Percentiles rank a stretch among this genome's conserved stretches.
phyloP scores from a whole-genome alignment of 345 rosid genomes.

The Citrus unshiu region DNA sequence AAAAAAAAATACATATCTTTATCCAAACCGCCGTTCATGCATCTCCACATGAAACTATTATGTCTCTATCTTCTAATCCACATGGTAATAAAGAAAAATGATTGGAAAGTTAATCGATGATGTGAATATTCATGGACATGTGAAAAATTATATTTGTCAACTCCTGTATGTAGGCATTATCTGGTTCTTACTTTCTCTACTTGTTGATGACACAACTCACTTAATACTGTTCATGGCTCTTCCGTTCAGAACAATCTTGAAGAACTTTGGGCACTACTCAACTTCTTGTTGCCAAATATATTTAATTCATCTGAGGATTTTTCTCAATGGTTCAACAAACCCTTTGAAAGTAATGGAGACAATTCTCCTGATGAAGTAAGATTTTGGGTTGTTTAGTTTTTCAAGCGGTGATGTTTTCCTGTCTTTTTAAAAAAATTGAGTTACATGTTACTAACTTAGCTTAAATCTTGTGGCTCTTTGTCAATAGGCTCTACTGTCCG shows the following conservation, averaged over 20 bases:
- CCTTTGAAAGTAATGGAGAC: slow-evolving; percentile 87
- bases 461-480: not conserved
- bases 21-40: not conserved
- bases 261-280: slow-evolving; percentile 92
- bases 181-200: not conserved
- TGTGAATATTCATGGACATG: not conserved
- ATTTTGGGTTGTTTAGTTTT: slow-evolving; percentile 14
- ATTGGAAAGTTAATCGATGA: not conserved
- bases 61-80: not conserved
- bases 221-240: slow-evolving; percentile 9
- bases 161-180: not conserved
- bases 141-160: not conserved
- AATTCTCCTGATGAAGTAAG: slow-evolving; percentile 81
- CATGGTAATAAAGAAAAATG: not conserved
- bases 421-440: not conserved
- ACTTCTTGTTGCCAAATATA: slow-evolving; percentile 87
- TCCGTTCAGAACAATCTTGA: slow-evolving; percentile 80
- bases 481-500: slow-evolving; percentile 76
- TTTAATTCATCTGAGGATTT: slow-evolving; percentile 94
- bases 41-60: not conserved
- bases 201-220: slow-evolving; percentile 11
- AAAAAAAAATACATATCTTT: not conserved
- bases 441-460: not conserved
- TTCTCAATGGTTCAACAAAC: slow-evolving; percentile 97
- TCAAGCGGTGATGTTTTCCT: slow-evolving; percentile 1